Percentiles rank a stretch among this genome's conserved stretches.
Conservation (phyloP, 192 early-diverging fungal species). For the Chytriomyces hyalinus region DNA sequence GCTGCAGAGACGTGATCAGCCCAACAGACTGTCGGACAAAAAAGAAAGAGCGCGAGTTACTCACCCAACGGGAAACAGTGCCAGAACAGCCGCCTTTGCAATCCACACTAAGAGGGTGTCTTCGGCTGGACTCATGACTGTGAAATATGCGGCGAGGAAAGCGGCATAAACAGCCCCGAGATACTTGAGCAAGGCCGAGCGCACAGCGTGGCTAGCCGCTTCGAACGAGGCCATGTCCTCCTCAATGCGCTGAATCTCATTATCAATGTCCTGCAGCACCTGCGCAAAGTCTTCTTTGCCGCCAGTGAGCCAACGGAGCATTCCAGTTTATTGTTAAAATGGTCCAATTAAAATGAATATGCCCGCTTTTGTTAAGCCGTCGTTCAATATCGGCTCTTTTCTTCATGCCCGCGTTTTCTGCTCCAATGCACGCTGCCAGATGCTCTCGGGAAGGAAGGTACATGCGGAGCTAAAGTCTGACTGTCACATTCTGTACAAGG, state of each 20-base stretch:
- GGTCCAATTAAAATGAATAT: no score
- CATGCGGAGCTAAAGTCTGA: no score
- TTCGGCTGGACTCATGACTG: slow-evolving; percentile 8
- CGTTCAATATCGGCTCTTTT: no score
- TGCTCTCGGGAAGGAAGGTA: no score
- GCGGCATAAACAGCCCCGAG: slow-evolving; percentile 2
- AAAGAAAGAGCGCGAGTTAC: neutral
- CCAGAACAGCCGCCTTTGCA: slow-evolving; percentile 12
- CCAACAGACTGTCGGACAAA: no score
- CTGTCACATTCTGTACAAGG: no score
- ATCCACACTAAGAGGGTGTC: slow-evolving; percentile 14
- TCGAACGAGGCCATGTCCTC: neutral
- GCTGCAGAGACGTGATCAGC: neutral
- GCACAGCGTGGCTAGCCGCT: neutral
- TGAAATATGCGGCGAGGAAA: slow-evolving; percentile 21
- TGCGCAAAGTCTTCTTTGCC: slow-evolving; percentile 7
- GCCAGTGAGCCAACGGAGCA: slow-evolving; percentile 19
- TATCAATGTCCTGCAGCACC: slow-evolving; percentile 20
- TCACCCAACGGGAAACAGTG: slow-evolving; percentile 17
- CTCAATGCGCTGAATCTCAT: slow-evolving; percentile 13
- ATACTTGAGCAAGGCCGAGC: slow-evolving; percentile 10
- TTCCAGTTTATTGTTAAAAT: neutral
- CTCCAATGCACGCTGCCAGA: no score
- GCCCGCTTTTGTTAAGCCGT: no score
- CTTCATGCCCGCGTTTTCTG: no score